A percentile compares a stretch with the other conserved stretches of the same genome.
Evolutionary conservation across 768 basidiomycete species (phyloP).

Genomic region (Erythrobasidium yunnanense): DNA sequence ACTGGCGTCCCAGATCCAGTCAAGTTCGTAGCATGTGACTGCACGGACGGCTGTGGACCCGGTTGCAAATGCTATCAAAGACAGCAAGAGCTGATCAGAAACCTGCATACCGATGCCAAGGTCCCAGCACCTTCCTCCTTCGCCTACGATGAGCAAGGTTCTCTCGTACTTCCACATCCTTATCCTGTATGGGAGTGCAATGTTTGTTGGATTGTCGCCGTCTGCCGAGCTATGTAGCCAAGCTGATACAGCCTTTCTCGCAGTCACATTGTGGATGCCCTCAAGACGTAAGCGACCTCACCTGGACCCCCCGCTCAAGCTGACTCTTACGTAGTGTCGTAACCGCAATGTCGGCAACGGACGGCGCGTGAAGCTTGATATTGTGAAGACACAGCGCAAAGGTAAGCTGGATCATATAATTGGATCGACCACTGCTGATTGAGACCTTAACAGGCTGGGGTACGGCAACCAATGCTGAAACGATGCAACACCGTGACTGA

Average conservation of each 20-base stretch:
- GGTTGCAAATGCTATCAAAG: constrained; percentile 3
- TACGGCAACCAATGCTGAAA: neutral
- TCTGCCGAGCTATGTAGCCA: neutral
- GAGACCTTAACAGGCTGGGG: constrained; percentile 2
- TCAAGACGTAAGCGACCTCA: neutral
- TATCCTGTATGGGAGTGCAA: constrained; percentile 14
- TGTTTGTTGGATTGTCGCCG: neutral
- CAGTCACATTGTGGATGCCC: constrained; percentile 9
- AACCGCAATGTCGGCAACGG: constrained; percentile 20
- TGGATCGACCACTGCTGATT: neutral
- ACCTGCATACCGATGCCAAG: neutral
- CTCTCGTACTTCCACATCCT: neutral
- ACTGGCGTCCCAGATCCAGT: neutral
- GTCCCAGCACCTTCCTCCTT: neutral
- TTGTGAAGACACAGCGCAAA: constrained; percentile 15
- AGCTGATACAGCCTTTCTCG: neutral
- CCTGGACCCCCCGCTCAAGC: neutral
- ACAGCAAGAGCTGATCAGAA: neutral
- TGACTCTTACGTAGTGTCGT: constrained; percentile 5
- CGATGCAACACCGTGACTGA: no score
- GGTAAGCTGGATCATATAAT: neutral
- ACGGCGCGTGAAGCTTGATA: neutral
- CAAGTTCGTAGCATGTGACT: neutral
- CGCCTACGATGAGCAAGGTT: constrained; percentile 11
- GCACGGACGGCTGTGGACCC: constrained; percentile 7